Evolutionary conservation across 441 rosid species (phyloP).

Genomic region (Erodium trifolium): DNA sequence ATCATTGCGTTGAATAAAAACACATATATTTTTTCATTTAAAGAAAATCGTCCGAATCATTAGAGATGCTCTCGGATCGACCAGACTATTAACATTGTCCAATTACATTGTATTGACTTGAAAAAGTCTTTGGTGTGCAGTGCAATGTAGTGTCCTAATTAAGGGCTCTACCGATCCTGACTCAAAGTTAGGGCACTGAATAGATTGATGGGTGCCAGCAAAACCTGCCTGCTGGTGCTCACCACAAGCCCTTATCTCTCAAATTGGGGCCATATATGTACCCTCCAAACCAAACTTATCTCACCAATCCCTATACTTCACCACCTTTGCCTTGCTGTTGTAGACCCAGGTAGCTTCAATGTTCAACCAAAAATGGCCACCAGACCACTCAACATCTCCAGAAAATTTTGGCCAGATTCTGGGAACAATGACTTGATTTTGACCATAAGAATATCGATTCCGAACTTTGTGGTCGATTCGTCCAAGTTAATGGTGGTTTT

Average conservation of each 20-base stretch:
- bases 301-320: neutral
- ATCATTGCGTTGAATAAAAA: no score
- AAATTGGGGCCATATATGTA: neutral
- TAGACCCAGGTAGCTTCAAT: neutral
- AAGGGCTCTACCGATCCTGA: neutral
- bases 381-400: neutral
- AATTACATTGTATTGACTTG: neutral
- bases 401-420: neutral
- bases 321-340: neutral
- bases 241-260: neutral
- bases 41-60: no score
- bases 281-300: neutral
- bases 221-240: slow-evolving; percentile 1
- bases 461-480: no score
- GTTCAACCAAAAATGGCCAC: neutral
- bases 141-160: neutral
- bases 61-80: no score
- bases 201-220: neutral
- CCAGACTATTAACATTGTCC: no score
- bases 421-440: neutral
- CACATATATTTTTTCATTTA: no score
- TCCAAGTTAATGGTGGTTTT: no score
- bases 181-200: neutral
- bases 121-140: neutral
- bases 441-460: neutral